phyloP scores from a whole-genome alignment of 2,329 filamentous ascomycete genomes.

The Scedosporium aurantiacum region DNA sequence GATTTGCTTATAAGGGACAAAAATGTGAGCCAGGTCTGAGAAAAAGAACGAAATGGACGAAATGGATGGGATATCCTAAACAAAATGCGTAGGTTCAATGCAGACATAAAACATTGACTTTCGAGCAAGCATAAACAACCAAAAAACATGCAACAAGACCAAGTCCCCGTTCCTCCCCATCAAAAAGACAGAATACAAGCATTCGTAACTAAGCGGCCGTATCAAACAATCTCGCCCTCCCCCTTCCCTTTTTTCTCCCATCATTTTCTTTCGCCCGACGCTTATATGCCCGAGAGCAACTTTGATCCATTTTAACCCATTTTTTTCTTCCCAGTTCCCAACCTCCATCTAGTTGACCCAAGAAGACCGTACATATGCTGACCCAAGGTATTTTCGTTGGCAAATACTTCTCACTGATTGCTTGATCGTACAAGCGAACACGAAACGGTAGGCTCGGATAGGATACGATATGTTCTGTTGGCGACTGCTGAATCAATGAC shows the following conservation, averaged over 20 bases:
- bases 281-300: conserved; percentile 2
- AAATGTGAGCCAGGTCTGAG: not conserved
- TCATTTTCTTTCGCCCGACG: conserved; percentile 2
- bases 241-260: conserved; percentile 10
- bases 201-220: not conserved
- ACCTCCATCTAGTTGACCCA: conserved; percentile 5
- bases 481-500: not conserved
- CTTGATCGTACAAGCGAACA: conserved; percentile 14
- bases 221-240: not conserved
- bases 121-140: conserved; percentile 1
- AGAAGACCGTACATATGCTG: conserved; percentile 4
- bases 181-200: conserved; percentile 10
- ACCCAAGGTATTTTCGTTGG: conserved; percentile 12
- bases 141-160: not conserved
- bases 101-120: not conserved
- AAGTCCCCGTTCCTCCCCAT: conserved; percentile 9
- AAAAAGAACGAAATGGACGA: not conserved
- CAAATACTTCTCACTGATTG: conserved; percentile 12
- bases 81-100: not conserved
- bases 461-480: not conserved
- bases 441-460: conserved; percentile 1
- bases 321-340: conserved; percentile 1
- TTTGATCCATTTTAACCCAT: not conserved
- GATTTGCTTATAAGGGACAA: too few species aligned
- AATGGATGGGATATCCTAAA: not conserved